These are phyloP conservation scores for Przewalskia tangutica DNA, from an alignment of 257 asterid genomes.

Conservation along the genomic window DNA sequence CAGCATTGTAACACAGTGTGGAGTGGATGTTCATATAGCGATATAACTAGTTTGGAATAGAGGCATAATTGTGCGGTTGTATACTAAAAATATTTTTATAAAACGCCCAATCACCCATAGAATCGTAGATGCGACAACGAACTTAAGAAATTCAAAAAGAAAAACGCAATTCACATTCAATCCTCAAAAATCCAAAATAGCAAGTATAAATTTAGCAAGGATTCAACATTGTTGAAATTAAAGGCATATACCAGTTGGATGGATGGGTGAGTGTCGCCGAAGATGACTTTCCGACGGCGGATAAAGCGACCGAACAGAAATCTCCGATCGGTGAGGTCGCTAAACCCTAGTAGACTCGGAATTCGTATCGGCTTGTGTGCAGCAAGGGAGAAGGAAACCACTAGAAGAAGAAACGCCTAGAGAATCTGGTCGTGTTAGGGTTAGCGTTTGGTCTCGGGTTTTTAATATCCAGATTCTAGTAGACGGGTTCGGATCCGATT, in stretches of 20 bases:
- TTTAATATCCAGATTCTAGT: not conserved
- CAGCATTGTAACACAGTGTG: not conserved
- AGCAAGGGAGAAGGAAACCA: not conserved
- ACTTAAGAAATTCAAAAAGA: not conserved
- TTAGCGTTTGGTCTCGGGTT: not conserved
- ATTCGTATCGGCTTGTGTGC: not conserved
- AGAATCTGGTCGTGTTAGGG: not conserved
- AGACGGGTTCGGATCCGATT: not conserved
- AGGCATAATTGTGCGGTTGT: not conserved
- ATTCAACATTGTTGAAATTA: not conserved
- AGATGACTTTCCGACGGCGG: not conserved
- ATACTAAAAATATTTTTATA: not conserved
- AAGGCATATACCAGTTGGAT: not conserved
- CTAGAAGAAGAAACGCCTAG: not conserved
- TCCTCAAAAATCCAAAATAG: not conserved
- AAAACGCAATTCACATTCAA: not conserved
- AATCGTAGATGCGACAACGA: not conserved
- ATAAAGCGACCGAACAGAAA: not conserved
- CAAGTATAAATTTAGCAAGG: not conserved
- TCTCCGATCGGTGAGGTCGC: not conserved
- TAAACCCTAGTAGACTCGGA: constrained; percentile 5
- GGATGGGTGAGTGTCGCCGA: not conserved
- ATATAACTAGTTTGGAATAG: not conserved
- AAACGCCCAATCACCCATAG: not conserved
- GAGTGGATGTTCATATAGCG: not conserved